Conservation (phyloP, 2,329 filamentous ascomycete genomes). For the Triangularia verruculosa region DNA sequence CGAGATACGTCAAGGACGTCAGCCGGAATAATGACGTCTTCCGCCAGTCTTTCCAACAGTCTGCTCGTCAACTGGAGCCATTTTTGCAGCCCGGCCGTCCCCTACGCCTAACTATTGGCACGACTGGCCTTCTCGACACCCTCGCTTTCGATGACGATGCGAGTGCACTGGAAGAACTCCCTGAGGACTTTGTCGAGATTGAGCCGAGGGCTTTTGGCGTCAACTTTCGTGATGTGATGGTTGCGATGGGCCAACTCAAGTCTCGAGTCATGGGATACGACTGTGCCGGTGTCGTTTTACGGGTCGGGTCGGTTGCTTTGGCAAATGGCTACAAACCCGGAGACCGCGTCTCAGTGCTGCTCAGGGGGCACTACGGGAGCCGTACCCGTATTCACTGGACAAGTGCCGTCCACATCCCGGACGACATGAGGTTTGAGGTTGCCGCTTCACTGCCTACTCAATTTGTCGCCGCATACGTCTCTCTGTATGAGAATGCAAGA, state of each 20-base stretch:
- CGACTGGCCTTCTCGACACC: constrained; percentile 24
- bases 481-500: constrained; percentile 32
- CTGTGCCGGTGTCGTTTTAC: constrained; percentile 27
- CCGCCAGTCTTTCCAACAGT: background rate
- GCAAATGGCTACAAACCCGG: constrained; percentile 20
- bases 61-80: constrained; percentile 16
- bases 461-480: constrained; percentile 36
- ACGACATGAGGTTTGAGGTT: constrained; percentile 34
- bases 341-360: constrained; percentile 25
- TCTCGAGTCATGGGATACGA: constrained; percentile 29
- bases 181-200: constrained; percentile 33
- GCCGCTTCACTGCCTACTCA: constrained; percentile 37
- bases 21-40: constrained; percentile 21
- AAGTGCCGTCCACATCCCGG: constrained; percentile 32
- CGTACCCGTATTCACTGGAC: constrained; percentile 21
- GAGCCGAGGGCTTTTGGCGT: constrained; percentile 35
- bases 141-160: constrained; percentile 26
- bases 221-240: constrained; percentile 40
- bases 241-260: constrained; percentile 30
- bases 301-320: constrained; percentile 17
- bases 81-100: constrained; percentile 25
- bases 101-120: constrained; percentile 23
- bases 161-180: constrained; percentile 18
- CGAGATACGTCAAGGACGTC: constrained; percentile 24
- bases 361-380: constrained; percentile 23